Percentiles rank a stretch among this genome's conserved stretches.
These are phyloP conservation scores for Suhomyces kunorum DNA, from an alignment of 1,139 yeast genomes.

Conservation along the genomic window DNA sequence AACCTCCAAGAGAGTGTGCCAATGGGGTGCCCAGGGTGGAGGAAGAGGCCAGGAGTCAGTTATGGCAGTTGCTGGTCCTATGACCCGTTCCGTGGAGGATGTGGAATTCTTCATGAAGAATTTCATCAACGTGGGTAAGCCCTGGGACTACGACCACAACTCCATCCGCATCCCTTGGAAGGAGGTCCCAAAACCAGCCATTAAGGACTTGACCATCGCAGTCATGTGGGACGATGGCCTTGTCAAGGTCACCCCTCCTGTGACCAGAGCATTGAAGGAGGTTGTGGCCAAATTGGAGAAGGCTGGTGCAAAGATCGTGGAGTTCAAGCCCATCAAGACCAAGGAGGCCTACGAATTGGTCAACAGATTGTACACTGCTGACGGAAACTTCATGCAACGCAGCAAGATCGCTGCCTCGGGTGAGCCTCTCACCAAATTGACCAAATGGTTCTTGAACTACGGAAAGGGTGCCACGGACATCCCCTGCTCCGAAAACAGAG, in stretches of 20 bases:
- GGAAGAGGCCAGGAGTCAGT: constrained; percentile 63
- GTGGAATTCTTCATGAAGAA: constrained; percentile 59
- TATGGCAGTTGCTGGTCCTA: constrained; percentile 62
- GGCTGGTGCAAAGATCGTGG: constrained; percentile 23
- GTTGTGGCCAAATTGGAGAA: constrained; percentile 19
- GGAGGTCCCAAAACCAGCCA: constrained; percentile 40
- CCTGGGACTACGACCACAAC: constrained; percentile 66
- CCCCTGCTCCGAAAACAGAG: constrained; percentile 48
- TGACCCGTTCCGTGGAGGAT: constrained; percentile 63
- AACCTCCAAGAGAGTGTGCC: constrained; percentile 59
- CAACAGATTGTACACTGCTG: constrained; percentile 52
- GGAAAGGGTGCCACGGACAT: constrained; percentile 54
- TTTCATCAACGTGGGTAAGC: constrained; percentile 62
- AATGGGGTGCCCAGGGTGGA: constrained; percentile 51
- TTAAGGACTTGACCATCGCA: constrained; percentile 33
- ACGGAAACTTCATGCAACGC: constrained; percentile 60
- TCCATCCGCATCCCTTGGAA: constrained; percentile 65
- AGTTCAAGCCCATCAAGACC: constrained; percentile 54
- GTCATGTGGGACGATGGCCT: constrained; percentile 44
- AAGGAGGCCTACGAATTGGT: constrained; percentile 54
- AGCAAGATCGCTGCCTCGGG: constrained; percentile 58
- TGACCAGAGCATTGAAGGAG: constrained; percentile 30
- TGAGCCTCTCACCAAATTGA: constrained; percentile 61
- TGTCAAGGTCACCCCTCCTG: constrained; percentile 56
- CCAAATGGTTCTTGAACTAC: constrained; percentile 58